Percentiles rank a stretch among this genome's conserved stretches.
phyloP scores from a whole-genome alignment of 768 basidiomycete species.

The Cubamyces sp. region DNA sequence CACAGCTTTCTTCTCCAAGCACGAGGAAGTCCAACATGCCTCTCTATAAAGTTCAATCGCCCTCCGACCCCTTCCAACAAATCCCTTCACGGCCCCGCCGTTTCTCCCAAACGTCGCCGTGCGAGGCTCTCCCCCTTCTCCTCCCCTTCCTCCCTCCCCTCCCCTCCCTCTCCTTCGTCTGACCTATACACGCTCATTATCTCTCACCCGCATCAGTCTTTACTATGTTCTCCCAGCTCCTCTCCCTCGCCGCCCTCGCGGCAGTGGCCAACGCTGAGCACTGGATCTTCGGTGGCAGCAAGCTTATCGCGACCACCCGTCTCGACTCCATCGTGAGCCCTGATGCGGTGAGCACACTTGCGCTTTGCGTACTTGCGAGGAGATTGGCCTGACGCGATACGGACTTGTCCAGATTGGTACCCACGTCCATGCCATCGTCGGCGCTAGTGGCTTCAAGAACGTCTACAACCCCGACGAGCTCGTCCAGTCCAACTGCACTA shows the following conservation, averaged over 20 bases:
- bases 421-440: slow-evolving; percentile 26
- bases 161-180: slow-evolving; percentile 13
- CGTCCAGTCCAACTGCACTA: slow-evolving; percentile 24
- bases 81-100: slow-evolving; percentile 16
- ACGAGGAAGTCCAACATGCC: too few species aligned
- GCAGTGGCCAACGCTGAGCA: slow-evolving; percentile 21
- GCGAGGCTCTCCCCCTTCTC: slow-evolving; percentile 6
- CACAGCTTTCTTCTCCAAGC: too few species aligned
- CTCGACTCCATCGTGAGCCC: slow-evolving; percentile 25
- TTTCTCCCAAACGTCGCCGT: slow-evolving; percentile 6
- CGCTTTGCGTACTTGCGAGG: neutral
- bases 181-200: slow-evolving; percentile 17
- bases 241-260: slow-evolving; percentile 21
- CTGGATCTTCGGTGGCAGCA: slow-evolving; percentile 27
- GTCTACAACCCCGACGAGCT: slow-evolving; percentile 19
- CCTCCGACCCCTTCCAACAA: neutral
- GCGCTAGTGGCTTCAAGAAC: slow-evolving; percentile 21
- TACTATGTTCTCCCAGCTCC: slow-evolving; percentile 20
- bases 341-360: neutral
- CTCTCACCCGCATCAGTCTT: slow-evolving; percentile 2
- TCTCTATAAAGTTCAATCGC: slow-evolving; percentile 7
- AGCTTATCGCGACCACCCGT: slow-evolving; percentile 18
- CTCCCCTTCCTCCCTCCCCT: neutral
- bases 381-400: neutral
- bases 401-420: slow-evolving; percentile 9